Evolutionary conservation across 345 rosid species (phyloP).

Genomic region (Corchorus capsularis): DNA sequence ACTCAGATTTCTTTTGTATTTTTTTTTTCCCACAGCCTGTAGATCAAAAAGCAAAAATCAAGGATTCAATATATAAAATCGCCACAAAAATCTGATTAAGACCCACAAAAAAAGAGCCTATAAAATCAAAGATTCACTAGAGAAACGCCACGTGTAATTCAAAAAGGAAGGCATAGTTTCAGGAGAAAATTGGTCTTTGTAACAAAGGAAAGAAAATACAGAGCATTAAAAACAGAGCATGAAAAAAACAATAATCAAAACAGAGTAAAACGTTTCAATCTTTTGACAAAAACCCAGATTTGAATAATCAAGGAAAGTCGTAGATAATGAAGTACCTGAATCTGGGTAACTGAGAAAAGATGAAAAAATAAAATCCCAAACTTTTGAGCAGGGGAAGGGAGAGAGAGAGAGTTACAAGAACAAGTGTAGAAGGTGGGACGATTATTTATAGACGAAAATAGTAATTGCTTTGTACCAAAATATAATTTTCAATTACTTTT

Average conservation of each 20-base stretch:
- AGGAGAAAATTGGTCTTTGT: neutral
- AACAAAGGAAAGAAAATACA: neutral
- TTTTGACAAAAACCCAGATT: conserved; percentile 18
- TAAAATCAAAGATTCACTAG: conserved; percentile 3
- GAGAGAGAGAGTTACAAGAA: neutral
- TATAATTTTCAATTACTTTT: neutral
- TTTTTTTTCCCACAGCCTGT: conserved; percentile 24
- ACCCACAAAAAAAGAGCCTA: conserved; percentile 18
- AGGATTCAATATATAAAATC: neutral
- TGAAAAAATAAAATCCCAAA: neutral
- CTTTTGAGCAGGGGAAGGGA: neutral
- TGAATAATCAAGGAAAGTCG: neutral
- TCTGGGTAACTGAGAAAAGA: neutral
- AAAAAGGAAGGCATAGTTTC: neutral
- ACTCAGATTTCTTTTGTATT: neutral
- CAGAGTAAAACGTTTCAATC: neutral
- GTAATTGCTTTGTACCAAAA: too few species aligned
- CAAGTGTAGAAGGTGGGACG: neutral
- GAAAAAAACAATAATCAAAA: neutral
- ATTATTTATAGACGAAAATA: conserved; percentile 5
- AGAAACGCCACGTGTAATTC: neutral
- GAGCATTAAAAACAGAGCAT: neutral
- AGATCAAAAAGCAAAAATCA: conserved; percentile 16
- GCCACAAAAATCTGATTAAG: conserved; percentile 14
- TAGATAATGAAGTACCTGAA: conserved; percentile 9